Percentiles rank a stretch among this genome's conserved stretches.
Conservation (phyloP, 805 yeast genomes). For the Suhomyces sp. region DNA sequence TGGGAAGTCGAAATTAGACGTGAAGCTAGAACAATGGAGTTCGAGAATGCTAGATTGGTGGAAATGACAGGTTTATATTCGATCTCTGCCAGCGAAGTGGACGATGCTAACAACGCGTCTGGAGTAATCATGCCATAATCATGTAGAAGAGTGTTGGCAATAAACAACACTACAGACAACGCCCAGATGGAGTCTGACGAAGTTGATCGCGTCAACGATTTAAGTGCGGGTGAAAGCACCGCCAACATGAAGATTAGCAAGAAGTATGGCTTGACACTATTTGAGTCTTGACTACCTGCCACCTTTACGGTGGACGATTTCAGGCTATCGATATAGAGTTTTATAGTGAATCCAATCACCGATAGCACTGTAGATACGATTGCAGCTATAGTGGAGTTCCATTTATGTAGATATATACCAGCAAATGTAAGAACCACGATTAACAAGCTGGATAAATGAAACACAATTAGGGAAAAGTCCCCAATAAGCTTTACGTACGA, state of each 20-base stretch:
- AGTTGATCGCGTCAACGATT: slow-evolving; percentile 83
- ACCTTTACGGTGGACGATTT: neutral
- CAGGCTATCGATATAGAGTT: neutral
- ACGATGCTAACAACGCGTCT: neutral
- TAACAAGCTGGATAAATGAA: slow-evolving; percentile 63
- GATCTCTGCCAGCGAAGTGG: neutral
- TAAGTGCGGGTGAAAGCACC: slow-evolving; percentile 84
- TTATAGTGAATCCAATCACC: slow-evolving; percentile 30
- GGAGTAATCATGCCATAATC: slow-evolving; percentile 59
- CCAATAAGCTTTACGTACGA: slow-evolving; percentile 59
- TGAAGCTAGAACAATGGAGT: slow-evolving; percentile 89
- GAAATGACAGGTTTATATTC: slow-evolving; percentile 56
- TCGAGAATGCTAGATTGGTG: slow-evolving; percentile 78
- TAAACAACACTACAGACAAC: slow-evolving; percentile 71
- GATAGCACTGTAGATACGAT: slow-evolving; percentile 22
- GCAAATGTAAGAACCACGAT: slow-evolving; percentile 67
- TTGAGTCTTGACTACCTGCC: slow-evolving; percentile 1
- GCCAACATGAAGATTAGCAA: slow-evolving; percentile 68
- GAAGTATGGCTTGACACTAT: slow-evolving; percentile 56
- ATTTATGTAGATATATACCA: slow-evolving; percentile 49
- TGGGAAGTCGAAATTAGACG: slow-evolving; percentile 67
- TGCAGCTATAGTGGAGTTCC: slow-evolving; percentile 50
- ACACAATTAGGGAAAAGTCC: slow-evolving; percentile 67
- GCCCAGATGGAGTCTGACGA: slow-evolving; percentile 97
- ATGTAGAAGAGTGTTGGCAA: slow-evolving; percentile 63